Base-by-base conservation (phyloP, 116 monocot genomes). In the Papilionanthe hybrid region DNA sequence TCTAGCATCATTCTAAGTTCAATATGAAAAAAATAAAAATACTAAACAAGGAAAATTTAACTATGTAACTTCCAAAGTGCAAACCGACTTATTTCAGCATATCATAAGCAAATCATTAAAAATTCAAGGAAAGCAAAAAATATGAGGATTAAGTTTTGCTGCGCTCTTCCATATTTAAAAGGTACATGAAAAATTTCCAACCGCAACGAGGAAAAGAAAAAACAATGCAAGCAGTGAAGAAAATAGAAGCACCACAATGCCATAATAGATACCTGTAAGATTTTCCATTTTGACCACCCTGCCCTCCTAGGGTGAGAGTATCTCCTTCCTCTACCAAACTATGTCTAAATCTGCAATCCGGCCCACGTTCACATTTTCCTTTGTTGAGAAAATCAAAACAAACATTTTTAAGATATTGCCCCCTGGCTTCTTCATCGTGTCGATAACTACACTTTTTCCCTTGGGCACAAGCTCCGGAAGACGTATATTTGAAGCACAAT, bases 351-450 rank as follows among this genome's bases (percentile, higher is more conserved):
- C 82, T 94, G 86, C 98, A 99, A 82, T 93, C 90, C 49, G 90
- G 49, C 57, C 95, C 98, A 22, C 89, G 77, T 78, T 95, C 95
- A 82, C 98, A 99, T 85, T 88, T 93, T 81, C 98, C 95, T 84
- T 94, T 94, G 79, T 99, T 99, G 41, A 99, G 84, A 73, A 94
- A 99, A 85, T 99, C 98, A 90, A 99, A 99, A 69, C 98, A 99
- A 60, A 94, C 91, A 87, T 91, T 94, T 87, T 90, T 89, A n/a
- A 23, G n/a, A 77, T 83, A 99, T 23, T 91, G 93, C 78, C 82
- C 89, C 80, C 88, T 88, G 2, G 95, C 88, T 65, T 88, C 89
- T 55, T 75, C 77, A 73, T 94, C 98, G 81, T 99, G 98, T 47
- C 90, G 82, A 85, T 87, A 99, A 50, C 79, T 83, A 60, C 95